Evolutionary conservation across 257 asterid species (phyloP).

Genomic region (Mentha longifolia): DNA sequence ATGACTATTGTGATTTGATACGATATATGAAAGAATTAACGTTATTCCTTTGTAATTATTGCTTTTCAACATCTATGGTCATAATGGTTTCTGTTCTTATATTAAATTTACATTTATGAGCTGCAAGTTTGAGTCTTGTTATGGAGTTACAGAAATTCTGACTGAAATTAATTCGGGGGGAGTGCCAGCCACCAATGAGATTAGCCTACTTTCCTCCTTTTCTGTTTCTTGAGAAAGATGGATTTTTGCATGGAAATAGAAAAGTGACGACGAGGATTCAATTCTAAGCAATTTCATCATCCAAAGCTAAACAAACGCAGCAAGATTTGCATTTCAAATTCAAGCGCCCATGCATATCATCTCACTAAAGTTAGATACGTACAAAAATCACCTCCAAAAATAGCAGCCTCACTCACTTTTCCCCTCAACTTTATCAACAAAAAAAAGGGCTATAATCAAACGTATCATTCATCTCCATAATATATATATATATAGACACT

Average conservation of each 20-base stretch:
- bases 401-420: slow-evolving; percentile 40
- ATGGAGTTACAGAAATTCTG: background rate
- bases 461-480: background rate
- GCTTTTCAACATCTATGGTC: background rate
- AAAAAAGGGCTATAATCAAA: background rate
- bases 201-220: too few species aligned
- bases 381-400: slow-evolving; percentile 48
- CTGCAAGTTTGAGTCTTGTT: slow-evolving; percentile 3
- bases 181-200: background rate
- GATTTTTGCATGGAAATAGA: slow-evolving; percentile 14
- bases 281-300: too few species aligned
- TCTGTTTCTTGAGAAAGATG: too few species aligned
- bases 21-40: background rate
- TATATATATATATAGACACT: background rate
- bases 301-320: slow-evolving; percentile 37
- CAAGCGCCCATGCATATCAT: slow-evolving; percentile 5
- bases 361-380: background rate
- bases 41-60: background rate
- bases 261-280: too few species aligned
- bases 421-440: slow-evolving; percentile 40
- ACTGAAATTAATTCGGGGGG: background rate
- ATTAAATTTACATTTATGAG: background rate
- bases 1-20: too few species aligned
- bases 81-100: background rate
- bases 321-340: slow-evolving; percentile 38